phyloP scores from a whole-genome alignment of 495 filamentous ascomycete genomes.

The Lasiosphaeria hispida region DNA sequence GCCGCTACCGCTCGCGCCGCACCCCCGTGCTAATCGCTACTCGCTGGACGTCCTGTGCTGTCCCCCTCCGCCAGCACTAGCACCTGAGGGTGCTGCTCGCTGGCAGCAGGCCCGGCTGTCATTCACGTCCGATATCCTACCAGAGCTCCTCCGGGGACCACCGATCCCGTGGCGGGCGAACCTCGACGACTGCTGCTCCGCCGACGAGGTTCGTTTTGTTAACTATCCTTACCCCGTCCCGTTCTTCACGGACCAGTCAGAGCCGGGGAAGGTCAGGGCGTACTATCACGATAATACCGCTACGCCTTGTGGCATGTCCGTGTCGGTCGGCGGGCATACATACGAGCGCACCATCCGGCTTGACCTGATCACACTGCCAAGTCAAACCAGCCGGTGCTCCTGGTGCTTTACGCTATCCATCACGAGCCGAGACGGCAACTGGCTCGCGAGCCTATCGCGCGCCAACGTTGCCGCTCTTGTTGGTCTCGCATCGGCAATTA shows the following conservation, averaged over 20 bases:
- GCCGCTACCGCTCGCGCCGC: slow-evolving; percentile 8
- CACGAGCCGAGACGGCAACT: slow-evolving; percentile 11
- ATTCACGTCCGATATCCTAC: background rate
- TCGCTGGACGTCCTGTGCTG: background rate
- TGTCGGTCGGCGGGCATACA: background rate
- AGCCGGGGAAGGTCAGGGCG: no score
- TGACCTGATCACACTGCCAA: background rate
- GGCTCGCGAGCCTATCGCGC: slow-evolving; percentile 10
- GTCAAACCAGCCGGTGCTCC: slow-evolving; percentile 4
- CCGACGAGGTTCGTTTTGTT: no score
- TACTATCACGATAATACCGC: background rate
- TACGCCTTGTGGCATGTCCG: background rate
- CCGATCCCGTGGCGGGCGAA: background rate
- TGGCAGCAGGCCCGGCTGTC: background rate
- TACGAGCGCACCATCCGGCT: background rate
- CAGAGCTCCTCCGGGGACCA: background rate
- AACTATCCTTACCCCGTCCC: background rate
- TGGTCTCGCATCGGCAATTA: slow-evolving; percentile 3
- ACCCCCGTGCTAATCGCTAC: background rate
- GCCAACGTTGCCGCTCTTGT: slow-evolving; percentile 10
- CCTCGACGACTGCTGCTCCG: background rate
- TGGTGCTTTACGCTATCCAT: background rate
- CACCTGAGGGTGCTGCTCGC: background rate
- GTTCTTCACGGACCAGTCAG: no score
- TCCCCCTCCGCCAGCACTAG: background rate